Evolutionary conservation across 768 basidiomycete species (phyloP), one percentile per base, ranked within the genome.

Genomic region (Leccinellum rugosiceps): DNA sequence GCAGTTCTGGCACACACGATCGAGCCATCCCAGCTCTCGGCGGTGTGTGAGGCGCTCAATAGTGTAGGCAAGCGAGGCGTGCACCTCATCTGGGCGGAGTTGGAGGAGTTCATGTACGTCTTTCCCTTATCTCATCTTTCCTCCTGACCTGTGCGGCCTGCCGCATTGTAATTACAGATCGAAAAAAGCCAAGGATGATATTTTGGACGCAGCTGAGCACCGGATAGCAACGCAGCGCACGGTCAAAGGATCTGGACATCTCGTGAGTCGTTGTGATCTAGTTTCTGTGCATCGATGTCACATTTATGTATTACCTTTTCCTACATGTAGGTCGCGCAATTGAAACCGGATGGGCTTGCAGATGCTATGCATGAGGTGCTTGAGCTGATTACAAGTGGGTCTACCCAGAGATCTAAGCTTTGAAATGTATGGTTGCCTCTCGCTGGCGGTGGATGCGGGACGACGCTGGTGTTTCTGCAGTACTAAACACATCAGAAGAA

Each of bases 71-170:
- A 26, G 35, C 59, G 53, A 10, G 67, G 69, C 1, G 56, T 70
- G 0, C 70, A 72, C 46, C 7, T 73, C 25, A 41, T 73, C 1
- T 72, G 72, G 72, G 70, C 68, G 0, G 72, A 72, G 30, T 55
- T 52, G 1, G 67, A 69, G 23, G 72, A 72, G 28, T 72, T 73
- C 44, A 57, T 72, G 70, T 72, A 25, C 15, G 65, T 65, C 21
- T 47, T 0, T 30, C 25, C 41, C 19, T 47, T 13, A 6, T 6
- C 30, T 19, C 34, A 17, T 0, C 21, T 13, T 19, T 43, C 41
- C n/a, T 19, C 41, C 41, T 43, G 10, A 19, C 41, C 45, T 46
- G 23, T 46, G 44, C 14, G 19, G 44, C 19, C 43, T 41, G n/a
- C n/a, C n/a, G 13, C 23, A 46, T 23, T 46, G 5, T 46, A 3